Conservation (phyloP, 1,284 basidiomycete genomes). For the Ustilago tritici region DNA sequence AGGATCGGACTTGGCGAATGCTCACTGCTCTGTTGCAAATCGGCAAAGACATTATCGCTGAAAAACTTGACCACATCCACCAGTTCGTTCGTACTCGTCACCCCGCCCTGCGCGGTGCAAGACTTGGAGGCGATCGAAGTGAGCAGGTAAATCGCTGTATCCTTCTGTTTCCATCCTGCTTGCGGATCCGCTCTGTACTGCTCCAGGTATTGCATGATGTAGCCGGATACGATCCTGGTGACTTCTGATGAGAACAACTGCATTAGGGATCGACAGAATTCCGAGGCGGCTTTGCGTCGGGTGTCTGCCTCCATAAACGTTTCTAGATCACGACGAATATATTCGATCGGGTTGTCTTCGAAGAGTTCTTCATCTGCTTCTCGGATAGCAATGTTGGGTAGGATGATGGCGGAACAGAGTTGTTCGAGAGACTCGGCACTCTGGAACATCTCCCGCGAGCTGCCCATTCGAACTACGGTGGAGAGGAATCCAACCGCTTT, state of each 20-base stretch:
- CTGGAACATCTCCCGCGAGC: constrained; percentile 76
- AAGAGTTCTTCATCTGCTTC: constrained; percentile 95
- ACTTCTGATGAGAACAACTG: constrained; percentile 82
- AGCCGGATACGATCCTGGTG: constrained; percentile 84
- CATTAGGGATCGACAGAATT: constrained; percentile 89
- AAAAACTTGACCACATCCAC: constrained; percentile 97
- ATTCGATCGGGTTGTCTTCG: constrained; percentile 96
- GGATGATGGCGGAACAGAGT: constrained; percentile 88
- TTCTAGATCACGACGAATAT: constrained; percentile 89
- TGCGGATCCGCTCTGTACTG: constrained; percentile 75
- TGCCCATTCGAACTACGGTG: constrained; percentile 78
- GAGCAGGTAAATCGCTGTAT: constrained; percentile 93
- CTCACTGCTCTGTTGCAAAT: constrained; percentile 80
- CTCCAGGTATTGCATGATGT: constrained; percentile 82
- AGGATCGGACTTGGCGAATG: constrained; percentile 78
- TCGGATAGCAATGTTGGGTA: constrained; percentile 90
- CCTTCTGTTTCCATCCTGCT: constrained; percentile 91
- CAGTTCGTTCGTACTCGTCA: constrained; percentile 89
- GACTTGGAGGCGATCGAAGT: constrained; percentile 90
- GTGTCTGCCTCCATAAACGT: constrained; percentile 76
- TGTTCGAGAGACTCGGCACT: constrained; percentile 79
- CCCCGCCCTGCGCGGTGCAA: constrained; percentile 80
- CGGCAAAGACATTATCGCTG: constrained; percentile 87
- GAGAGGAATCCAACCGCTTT: constrained; percentile 92
- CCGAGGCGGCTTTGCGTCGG: constrained; percentile 88